A percentile compares a stretch with the other conserved stretches of the same genome.
These are phyloP conservation scores for Myriosclerotinia duriaeana DNA, from an alignment of 2,329 filamentous ascomycete genomes.

Conservation along the genomic window DNA sequence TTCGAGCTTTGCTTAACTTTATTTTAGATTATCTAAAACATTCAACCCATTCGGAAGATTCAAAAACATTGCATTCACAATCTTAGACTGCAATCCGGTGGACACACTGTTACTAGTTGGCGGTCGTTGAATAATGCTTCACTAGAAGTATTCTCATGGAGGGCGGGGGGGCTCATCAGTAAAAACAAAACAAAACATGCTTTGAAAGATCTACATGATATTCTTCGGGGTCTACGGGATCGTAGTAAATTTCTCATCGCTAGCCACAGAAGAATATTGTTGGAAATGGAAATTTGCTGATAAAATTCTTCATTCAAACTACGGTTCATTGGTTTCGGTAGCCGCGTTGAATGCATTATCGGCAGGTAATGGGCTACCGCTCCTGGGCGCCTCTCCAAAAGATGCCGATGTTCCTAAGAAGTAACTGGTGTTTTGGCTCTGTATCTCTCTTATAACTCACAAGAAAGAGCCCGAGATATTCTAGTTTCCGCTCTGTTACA, in stretches of 20 bases:
- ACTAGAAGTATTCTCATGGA: no score
- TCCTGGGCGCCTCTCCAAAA: not conserved
- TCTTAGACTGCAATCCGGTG: no score
- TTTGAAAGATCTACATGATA: not conserved
- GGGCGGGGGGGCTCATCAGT: not conserved
- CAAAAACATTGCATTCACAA: no score
- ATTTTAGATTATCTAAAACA: no score
- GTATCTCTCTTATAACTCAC: not conserved
- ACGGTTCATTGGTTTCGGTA: not conserved
- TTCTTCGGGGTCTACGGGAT: not conserved
- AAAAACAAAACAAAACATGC: not conserved
- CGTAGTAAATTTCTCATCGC: not conserved
- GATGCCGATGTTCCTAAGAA: not conserved
- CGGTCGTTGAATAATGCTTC: no score
- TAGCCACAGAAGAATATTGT: not conserved
- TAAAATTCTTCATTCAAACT: not conserved
- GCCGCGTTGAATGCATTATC: not conserved
- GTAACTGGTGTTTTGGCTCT: not conserved
- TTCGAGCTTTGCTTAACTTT: no score
- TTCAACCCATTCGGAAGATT: no score
- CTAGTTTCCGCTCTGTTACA: slow-evolving; percentile 1
- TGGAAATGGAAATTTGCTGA: not conserved
- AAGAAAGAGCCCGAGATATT: not conserved
- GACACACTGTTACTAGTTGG: no score
- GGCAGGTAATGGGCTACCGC: not conserved